Conservation (phyloP, 345 rosid genomes). For the Tarenaya hassleriana region DNA sequence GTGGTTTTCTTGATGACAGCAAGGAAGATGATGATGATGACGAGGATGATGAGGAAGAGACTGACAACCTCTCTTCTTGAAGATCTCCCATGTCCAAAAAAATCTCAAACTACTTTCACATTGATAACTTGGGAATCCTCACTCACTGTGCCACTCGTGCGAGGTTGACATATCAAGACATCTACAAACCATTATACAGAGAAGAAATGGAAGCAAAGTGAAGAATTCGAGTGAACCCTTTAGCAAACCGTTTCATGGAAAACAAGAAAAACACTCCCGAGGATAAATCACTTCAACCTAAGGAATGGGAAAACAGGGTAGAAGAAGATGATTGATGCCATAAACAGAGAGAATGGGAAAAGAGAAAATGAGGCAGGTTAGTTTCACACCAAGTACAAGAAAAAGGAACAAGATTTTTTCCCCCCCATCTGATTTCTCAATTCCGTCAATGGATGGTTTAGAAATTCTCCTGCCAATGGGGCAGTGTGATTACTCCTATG, state of each 20-base stretch:
- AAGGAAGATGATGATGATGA: slow-evolving; percentile 39
- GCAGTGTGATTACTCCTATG: no score
- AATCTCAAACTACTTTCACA: slow-evolving; percentile 26
- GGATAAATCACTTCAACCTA: slow-evolving; percentile 1
- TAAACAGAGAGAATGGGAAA: no score
- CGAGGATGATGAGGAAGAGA: slow-evolving; percentile 37
- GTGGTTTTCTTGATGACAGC: slow-evolving; percentile 28
- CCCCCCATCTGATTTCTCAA: no score
- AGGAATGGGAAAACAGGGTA: not conserved
- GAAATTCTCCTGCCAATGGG: no score
- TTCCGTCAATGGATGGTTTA: no score
- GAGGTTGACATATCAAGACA: slow-evolving; percentile 12
- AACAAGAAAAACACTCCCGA: not conserved
- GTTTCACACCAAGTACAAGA: no score
- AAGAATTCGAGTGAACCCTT: not conserved
- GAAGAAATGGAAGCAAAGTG: not conserved
- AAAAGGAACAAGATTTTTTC: no score
- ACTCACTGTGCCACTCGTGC: slow-evolving; percentile 1
- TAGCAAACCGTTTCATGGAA: not conserved
- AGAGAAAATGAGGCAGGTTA: no score
- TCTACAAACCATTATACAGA: slow-evolving; percentile 15
- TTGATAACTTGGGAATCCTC: slow-evolving; percentile 16
- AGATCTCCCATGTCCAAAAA: slow-evolving; percentile 51
- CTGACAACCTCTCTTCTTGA: slow-evolving; percentile 41
- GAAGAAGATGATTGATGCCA: no score